Conservation (phyloP, 164 flowering plant species). For the Dillenia suffruticosa region DNA sequence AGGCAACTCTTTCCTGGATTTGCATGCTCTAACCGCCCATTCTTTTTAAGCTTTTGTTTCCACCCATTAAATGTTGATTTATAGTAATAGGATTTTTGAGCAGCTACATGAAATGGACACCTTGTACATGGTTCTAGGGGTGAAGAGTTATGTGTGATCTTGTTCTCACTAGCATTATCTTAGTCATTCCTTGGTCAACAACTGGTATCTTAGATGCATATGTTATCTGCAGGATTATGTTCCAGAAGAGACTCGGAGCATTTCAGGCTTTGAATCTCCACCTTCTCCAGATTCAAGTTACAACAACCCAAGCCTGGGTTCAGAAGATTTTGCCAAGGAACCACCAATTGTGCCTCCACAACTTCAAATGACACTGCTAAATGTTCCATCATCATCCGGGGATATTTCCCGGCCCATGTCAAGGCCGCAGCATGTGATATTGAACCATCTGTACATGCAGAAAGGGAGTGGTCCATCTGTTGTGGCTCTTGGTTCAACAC, state of each 20-base stretch:
- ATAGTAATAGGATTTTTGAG: no score
- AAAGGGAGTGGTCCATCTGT: conserved; percentile 72
- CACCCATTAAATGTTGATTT: no score
- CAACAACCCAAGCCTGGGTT: conserved; percentile 43
- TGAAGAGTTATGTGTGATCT: no score
- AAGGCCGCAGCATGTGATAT: conserved; percentile 80
- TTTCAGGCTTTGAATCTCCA: conserved; percentile 90
- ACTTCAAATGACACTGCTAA: conserved; percentile 73
- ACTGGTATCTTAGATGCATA: neutral
- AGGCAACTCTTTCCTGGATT: no score
- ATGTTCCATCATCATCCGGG: conserved; percentile 44
- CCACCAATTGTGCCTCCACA: conserved; percentile 89
- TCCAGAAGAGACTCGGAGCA: conserved; percentile 80
- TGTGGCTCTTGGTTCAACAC: conserved; percentile 73
- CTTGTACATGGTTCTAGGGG: no score
- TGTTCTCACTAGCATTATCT: no score
- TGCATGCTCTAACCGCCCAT: no score
- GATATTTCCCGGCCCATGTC: conserved; percentile 37
- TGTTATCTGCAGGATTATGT: conserved; percentile 66
- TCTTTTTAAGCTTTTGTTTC: no score
- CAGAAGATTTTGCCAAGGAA: conserved; percentile 85
- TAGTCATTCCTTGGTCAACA: no score
- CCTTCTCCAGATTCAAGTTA: conserved; percentile 91
- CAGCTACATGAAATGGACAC: no score
- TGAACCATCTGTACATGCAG: conserved; percentile 92